Evolutionary conservation across 2,329 filamentous ascomycete genomes (phyloP).

Genomic region (Trichoderma oligosporum): DNA sequence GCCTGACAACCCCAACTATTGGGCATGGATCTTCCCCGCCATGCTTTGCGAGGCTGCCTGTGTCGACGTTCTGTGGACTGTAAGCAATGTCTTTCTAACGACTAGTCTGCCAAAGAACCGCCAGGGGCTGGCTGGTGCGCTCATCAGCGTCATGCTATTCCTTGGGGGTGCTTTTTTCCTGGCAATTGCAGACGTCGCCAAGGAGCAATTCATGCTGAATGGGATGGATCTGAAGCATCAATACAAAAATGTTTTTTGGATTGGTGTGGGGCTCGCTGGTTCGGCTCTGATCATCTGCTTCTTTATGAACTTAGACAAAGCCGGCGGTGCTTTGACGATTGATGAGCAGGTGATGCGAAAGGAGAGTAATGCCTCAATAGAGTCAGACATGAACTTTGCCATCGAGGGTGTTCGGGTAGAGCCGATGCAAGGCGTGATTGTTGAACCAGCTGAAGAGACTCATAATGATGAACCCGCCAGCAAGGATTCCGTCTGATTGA

Average conservation of each 20-base stretch:
- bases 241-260: conserved; percentile 60
- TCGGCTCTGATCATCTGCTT: conserved; percentile 43
- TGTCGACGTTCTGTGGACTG: conserved; percentile 63
- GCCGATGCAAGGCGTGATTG: conserved; percentile 12
- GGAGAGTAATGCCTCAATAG: neutral
- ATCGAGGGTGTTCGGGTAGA: neutral
- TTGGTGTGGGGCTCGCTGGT: conserved; percentile 50
- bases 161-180: conserved; percentile 61
- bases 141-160: conserved; percentile 60
- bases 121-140: conserved; percentile 61
- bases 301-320: conserved; percentile 28
- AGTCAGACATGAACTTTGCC: conserved; percentile 1
- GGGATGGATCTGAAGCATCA: conserved; percentile 43
- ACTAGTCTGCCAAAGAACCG: conserved; percentile 55
- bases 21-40: conserved; percentile 60
- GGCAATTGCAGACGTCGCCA: conserved; percentile 57
- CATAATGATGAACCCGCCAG: neutral
- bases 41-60: conserved; percentile 59
- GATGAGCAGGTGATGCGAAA: conserved; percentile 23
- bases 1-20: conserved; percentile 52
- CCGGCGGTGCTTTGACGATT: conserved; percentile 23
- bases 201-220: conserved; percentile 40
- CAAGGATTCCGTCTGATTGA: neutral
- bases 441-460: neutral
- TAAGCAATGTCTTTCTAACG: conserved; percentile 65